phyloP scores from a whole-genome alignment of 352 stramenopile genomes.

The Globisporangium iwayamae region DNA sequence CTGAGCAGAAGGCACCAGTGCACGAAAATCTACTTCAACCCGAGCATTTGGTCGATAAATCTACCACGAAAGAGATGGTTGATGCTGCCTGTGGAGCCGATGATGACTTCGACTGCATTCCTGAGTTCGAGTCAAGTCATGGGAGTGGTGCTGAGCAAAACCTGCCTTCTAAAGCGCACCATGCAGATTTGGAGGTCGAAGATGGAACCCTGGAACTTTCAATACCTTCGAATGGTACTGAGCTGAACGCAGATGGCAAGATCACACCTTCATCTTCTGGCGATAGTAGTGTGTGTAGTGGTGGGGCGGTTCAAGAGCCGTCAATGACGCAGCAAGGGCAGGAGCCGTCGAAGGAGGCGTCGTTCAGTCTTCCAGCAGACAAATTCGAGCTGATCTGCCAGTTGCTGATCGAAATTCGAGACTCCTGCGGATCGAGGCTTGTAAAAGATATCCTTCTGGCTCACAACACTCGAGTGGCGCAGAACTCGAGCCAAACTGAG shows the following conservation, averaged over 20 bases:
- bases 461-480: not conserved
- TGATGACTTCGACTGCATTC: not conserved
- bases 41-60: not conserved
- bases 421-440: slow-evolving; percentile 12
- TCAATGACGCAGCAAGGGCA: not conserved
- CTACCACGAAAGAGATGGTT: not conserved
- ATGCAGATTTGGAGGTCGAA: not conserved
- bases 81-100: slow-evolving; percentile 2
- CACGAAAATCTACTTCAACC: not conserved
- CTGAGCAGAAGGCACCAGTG: not conserved
- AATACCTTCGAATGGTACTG: too few species aligned
- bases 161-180: not conserved
- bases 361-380: slow-evolving; percentile 17
- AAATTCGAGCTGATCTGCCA: slow-evolving; percentile 37
- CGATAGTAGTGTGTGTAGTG: not conserved
- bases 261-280: not conserved
- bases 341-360: not conserved
- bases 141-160: not conserved
- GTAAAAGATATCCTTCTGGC: slow-evolving; percentile 12
- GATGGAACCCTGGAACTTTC: not conserved
- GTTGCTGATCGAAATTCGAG: slow-evolving; percentile 35
- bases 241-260: not conserved
- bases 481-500: not conserved
- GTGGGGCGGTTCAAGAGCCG: not conserved
- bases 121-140: not conserved